These are phyloP conservation scores for Amanita brunnescens DNA, from an alignment of 768 basidiomycete genomes.

Conservation along the genomic window DNA sequence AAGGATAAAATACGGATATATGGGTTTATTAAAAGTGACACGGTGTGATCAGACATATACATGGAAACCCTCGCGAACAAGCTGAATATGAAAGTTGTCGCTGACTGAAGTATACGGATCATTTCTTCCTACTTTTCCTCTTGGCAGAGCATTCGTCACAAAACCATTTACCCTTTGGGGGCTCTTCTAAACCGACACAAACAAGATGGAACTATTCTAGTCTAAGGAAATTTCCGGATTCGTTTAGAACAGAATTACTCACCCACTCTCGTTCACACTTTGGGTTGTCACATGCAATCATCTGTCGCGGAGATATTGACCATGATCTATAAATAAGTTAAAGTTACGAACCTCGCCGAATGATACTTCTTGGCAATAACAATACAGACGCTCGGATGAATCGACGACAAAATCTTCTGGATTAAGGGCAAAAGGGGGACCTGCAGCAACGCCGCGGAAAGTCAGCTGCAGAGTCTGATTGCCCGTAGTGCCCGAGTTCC, in stretches of 20 bases:
- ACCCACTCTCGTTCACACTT: constrained; percentile 81
- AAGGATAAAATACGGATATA: constrained; percentile 1
- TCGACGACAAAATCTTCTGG: constrained; percentile 18
- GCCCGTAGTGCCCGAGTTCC: neutral
- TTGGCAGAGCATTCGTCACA: constrained; percentile 54
- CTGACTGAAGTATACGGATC: constrained; percentile 13
- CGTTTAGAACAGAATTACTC: constrained; percentile 19
- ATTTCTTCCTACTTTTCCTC: constrained; percentile 18
- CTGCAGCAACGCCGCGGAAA: constrained; percentile 1
- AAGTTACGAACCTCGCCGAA: constrained; percentile 60
- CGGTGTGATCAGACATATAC: constrained; percentile 37
- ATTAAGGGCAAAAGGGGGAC: constrained; percentile 2
- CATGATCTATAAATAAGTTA: constrained; percentile 5
- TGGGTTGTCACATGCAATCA: constrained; percentile 79
- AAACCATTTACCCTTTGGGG: constrained; percentile 63
- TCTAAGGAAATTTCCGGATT: neutral
- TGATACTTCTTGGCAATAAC: constrained; percentile 73
- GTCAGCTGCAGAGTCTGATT: constrained; percentile 1
- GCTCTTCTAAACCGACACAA: constrained; percentile 52
- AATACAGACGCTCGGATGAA: constrained; percentile 57
- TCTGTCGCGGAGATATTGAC: constrained; percentile 32
- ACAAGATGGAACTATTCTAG: constrained; percentile 57
- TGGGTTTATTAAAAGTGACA: neutral
- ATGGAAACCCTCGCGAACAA: constrained; percentile 84
- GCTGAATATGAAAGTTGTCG: constrained; percentile 45